Evolutionary conservation across 768 basidiomycete species (phyloP), one percentile per base, ranked within the genome.

Genomic region (Galerina sulciceps): DNA sequence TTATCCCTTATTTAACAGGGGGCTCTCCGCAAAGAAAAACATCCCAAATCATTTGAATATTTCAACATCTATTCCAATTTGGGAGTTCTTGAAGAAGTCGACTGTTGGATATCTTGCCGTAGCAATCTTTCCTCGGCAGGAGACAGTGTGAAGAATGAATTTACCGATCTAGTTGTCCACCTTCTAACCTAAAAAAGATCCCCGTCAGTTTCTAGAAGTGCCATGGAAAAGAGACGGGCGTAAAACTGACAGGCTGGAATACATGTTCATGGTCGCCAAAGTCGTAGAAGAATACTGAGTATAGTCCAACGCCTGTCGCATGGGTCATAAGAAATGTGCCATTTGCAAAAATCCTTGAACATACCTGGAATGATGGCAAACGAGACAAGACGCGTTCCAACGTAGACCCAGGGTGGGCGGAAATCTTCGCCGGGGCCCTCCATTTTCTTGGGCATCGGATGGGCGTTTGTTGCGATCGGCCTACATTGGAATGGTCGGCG

Each of bases 221-320:
- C 14, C 14, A 47, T n/a, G 15, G 17, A 50, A 48, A 53, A 44
- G 48, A 51, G n/a, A n/a, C 22, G 23, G 50, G 15, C 13, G 17
- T 47, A 34, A 2, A 45, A 77, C 85, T 68, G 61, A 89, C 88
- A 20, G 86, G 84, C 70, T 80, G 81, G 70, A 88, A 90, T 23
- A 89, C 85, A 68, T 90, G 88, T 20, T 90, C 88, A 46, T 78
- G 75, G n/a, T 87, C 84, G 3, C 88, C 88, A 69, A 84, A 90
- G 68, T 90, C 87, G 50, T 83, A 81, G 55, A 86, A 70, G 67
- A 90, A 86, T 18, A 86, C 74, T 2, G 79, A 79, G 60, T 90
- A 90, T 3, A 85, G 38, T 14, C 77, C 67, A n/a, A 81, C 73
- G 20, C 75, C 88, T 90, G 62, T n/a, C 23, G 38, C 41, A 9